Conservation (phyloP, 2,329 filamentous ascomycete species). For the Fusarium secorum region DNA sequence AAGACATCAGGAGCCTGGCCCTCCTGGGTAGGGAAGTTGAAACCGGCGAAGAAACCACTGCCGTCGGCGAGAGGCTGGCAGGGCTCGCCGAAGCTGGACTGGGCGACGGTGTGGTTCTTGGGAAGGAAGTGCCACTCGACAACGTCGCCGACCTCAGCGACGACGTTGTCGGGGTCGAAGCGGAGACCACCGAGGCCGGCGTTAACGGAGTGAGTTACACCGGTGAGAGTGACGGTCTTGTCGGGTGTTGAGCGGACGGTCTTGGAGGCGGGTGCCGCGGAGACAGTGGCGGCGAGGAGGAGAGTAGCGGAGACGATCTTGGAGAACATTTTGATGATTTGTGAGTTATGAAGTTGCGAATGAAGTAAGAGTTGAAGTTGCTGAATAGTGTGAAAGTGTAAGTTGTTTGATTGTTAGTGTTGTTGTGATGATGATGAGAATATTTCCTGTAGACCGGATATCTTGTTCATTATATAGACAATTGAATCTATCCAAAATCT, state of each 20-base stretch:
- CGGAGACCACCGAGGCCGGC: slow-evolving; percentile 55
- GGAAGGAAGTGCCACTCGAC: slow-evolving; percentile 65
- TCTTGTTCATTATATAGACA: slow-evolving; percentile 36
- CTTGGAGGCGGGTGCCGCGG: slow-evolving; percentile 45
- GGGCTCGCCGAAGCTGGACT: slow-evolving; percentile 53
- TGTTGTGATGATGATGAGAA: slow-evolving; percentile 28
- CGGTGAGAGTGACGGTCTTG: slow-evolving; percentile 48
- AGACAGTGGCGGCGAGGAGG: slow-evolving; percentile 42
- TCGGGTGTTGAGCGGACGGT: slow-evolving; percentile 42
- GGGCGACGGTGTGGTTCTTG: slow-evolving; percentile 58
- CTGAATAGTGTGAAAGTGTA: background rate
- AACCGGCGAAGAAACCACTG: slow-evolving; percentile 56
- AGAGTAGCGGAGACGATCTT: slow-evolving; percentile 43
- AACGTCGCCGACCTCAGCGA: slow-evolving; percentile 57
- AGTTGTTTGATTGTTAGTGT: slow-evolving; percentile 7
- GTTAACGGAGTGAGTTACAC: slow-evolving; percentile 56
- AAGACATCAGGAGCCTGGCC: slow-evolving; percentile 53
- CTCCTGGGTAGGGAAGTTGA: slow-evolving; percentile 50
- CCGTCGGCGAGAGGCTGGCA: slow-evolving; percentile 51
- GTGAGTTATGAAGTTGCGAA: background rate
- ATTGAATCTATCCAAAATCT: background rate
- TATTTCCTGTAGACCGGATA: slow-evolving; percentile 6
- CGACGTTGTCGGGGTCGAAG: slow-evolving; percentile 60
- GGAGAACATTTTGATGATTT: slow-evolving; percentile 44
- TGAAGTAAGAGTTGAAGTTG: background rate